Base-by-base conservation (phyloP, 306 rosid species). In the Chamaecrista fasciculata region DNA sequence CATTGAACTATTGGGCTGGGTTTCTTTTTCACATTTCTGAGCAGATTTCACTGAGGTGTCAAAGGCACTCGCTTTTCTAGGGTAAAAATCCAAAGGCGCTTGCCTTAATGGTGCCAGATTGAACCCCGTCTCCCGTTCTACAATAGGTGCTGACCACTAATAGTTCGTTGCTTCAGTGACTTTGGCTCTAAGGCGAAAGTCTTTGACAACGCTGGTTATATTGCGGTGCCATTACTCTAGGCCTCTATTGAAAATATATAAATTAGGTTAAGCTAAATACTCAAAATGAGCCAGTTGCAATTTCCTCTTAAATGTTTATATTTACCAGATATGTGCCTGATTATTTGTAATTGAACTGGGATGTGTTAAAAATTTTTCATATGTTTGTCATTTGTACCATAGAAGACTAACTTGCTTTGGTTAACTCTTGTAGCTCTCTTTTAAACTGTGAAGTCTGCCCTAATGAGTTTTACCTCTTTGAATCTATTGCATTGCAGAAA, bases 401-500 rank as follows among this genome's bases (percentile, higher is more conserved):
- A n/a, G n/a, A n/a, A n/a, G n/a, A n/a, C n/a, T n/a, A 59, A 31
- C 37, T 18, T 5, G 11, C 15, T 66, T 33, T 18, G 15, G 75
- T 66, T 56, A 20, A 34, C n/a, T 28, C 18, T 33, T 26, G 39
- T 51, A 50, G 43, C 40, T 60, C 67, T 23, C 71, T 15, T 39
- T 39, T 37, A 12, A 61, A 25, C 47, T 18, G 59, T 56, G 58
- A 4, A 33, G 56, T 48, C 20, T 50, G 57, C 50, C 57, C 57
- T 65, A 62, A 69, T 33, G 19, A 67, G 62, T 68, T 79, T 44
- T 29, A 59, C 57, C 59, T 50, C 26, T 62, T 33, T 79, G 29
- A 74, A 57, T 82, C 60, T 68, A 34, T 50, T 64, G 76, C 44
- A 62, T 76, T 82, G 75, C 95, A 95, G 99, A 89, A 95, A 95